Percentiles rank a stretch among this genome's conserved stretches.
phyloP scores from a whole-genome alignment of 208 protist species.

The Leptomonas pyrrhocoris region DNA sequence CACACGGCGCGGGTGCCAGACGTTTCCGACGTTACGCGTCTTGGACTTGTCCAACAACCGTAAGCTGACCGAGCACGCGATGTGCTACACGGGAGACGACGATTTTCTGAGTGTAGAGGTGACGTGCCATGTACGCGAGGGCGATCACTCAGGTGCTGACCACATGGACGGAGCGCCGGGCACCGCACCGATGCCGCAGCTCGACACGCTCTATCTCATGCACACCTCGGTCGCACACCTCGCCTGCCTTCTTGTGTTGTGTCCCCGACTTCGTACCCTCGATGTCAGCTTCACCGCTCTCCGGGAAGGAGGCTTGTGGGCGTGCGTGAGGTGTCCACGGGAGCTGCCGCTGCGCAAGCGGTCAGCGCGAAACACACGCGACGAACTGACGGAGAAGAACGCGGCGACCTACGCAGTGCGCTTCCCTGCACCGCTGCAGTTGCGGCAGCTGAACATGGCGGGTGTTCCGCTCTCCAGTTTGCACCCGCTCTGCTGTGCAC shows the following conservation, averaged over 20 bases:
- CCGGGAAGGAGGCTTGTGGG: constrained; percentile 17
- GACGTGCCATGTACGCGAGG: too few species aligned
- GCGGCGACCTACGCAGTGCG: background rate
- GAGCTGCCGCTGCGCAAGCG: background rate
- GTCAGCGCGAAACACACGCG: background rate
- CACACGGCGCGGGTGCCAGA: background rate
- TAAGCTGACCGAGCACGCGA: constrained; percentile 18
- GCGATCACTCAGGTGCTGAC: too few species aligned
- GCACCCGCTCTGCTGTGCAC: background rate
- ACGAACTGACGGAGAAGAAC: too few species aligned
- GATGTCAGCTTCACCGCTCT: constrained; percentile 28
- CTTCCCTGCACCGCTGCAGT: constrained; percentile 14
- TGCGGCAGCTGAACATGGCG: constrained; percentile 16
- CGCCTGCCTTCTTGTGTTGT: constrained; percentile 13
- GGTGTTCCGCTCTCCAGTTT: constrained; percentile 11
- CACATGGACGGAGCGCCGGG: too few species aligned
- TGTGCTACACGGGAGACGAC: background rate
- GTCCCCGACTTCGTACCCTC: constrained; percentile 14
- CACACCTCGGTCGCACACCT: constrained; percentile 20
- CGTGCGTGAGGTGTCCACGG: background rate
- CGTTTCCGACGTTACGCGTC: constrained; percentile 3
- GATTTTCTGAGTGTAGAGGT: background rate
- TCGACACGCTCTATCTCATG: constrained; percentile 20
- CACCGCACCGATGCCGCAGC: constrained; percentile 8
- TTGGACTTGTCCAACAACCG: constrained; percentile 33